Percentiles rank a stretch among this genome's conserved stretches.
phyloP scores from a whole-genome alignment of 2,329 filamentous ascomycete genomes.

The Pseudopithomyces chartarum region DNA sequence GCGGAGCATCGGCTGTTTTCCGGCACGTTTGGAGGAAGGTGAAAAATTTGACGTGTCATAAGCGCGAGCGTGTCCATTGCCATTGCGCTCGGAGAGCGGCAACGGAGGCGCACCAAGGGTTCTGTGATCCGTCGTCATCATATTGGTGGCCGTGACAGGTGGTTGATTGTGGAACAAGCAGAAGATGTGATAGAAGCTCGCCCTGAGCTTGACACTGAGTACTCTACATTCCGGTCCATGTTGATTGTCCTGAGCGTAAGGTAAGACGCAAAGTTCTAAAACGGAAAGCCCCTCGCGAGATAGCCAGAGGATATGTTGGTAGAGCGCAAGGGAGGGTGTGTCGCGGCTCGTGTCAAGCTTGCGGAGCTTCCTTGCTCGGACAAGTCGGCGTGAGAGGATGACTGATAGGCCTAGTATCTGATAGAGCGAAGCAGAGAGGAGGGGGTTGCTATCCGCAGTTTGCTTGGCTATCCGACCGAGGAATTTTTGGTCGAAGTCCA shows the following conservation, averaged over 20 bases:
- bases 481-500: constrained; percentile 97
- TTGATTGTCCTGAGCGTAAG: constrained; percentile 71
- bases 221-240: constrained; percentile 81
- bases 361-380: constrained; percentile 81
- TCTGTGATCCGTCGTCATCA: constrained; percentile 37
- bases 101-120: constrained; percentile 28
- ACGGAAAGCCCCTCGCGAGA: constrained; percentile 88
- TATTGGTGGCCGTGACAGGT: constrained; percentile 57
- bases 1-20: constrained; percentile 49
- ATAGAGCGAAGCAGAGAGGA: constrained; percentile 82
- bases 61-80: constrained; percentile 32
- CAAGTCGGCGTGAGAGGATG: constrained; percentile 81
- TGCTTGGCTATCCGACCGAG: constrained; percentile 84
- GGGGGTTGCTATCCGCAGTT: constrained; percentile 76
- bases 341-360: constrained; percentile 79
- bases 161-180: constrained; percentile 95
- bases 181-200: constrained; percentile 95
- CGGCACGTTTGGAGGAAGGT: constrained; percentile 38
- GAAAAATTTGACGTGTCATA: constrained; percentile 30
- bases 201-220: constrained; percentile 86
- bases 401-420: constrained; percentile 91
- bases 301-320: constrained; percentile 94
- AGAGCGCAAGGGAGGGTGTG: constrained; percentile 79
- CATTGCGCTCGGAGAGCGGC: constrained; percentile 26
- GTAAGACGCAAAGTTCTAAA: constrained; percentile 83